Evolutionary conservation across 1,139 yeast species (phyloP).

Genomic region (Sugiyamaella japonica): DNA sequence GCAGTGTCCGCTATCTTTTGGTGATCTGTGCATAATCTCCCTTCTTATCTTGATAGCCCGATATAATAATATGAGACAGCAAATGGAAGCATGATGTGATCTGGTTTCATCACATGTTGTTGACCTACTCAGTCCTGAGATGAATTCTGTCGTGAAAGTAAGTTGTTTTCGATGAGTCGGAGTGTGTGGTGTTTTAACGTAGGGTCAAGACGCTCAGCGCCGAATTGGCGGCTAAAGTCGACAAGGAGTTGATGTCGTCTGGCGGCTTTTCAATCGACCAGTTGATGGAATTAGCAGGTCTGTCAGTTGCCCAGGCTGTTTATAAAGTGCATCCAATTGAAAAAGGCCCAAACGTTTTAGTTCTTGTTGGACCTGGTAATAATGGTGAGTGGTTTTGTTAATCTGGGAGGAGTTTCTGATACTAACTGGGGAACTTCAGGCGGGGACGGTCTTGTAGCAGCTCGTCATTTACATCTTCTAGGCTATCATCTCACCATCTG

Average conservation of each 20-base stretch:
- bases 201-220: constrained; percentile 36
- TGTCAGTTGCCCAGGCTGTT: constrained; percentile 88
- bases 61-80: constrained; percentile 2
- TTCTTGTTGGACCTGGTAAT: constrained; percentile 92
- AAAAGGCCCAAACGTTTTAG: constrained; percentile 50
- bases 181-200: not conserved
- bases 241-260: constrained; percentile 81
- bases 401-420: not conserved
- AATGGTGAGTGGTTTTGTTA: constrained; percentile 50
- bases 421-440: constrained; percentile 36
- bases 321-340: constrained; percentile 56
- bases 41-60: constrained; percentile 3
- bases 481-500: constrained; percentile 70
- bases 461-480: constrained; percentile 80
- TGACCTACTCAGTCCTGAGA: not conserved
- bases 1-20: not conserved
- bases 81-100: not conserved
- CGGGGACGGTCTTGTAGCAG: constrained; percentile 96
- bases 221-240: constrained; percentile 73
- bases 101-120: not conserved
- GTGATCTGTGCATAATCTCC: not conserved
- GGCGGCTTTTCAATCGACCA: constrained; percentile 87
- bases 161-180: not conserved
- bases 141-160: constrained; percentile 11
- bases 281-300: constrained; percentile 94